These are phyloP conservation scores for Calvatia gigantea DNA, from an alignment of 768 basidiomycete genomes.

Conservation along the genomic window DNA sequence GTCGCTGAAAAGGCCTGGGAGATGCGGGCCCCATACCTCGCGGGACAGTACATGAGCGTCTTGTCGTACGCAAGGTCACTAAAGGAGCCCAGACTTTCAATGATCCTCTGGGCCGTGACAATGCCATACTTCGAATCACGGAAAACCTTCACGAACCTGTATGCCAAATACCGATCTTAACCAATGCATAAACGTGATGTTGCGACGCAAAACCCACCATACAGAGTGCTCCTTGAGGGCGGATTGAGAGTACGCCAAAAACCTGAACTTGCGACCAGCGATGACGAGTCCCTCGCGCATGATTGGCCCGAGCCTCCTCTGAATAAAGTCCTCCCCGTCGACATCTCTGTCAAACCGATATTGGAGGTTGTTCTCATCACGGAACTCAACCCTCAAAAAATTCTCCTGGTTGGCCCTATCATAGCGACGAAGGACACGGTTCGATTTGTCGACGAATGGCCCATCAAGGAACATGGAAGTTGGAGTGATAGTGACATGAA, in stretches of 20 bases:
- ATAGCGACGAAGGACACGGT: constrained; percentile 57
- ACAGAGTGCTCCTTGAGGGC: constrained; percentile 62
- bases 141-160: constrained; percentile 64
- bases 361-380: constrained; percentile 53
- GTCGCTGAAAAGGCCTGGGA: constrained; percentile 75
- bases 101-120: constrained; percentile 45
- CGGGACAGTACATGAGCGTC: constrained; percentile 51
- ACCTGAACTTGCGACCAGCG: constrained; percentile 51
- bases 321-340: constrained; percentile 47
- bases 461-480: constrained; percentile 51
- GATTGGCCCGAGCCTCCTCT: constrained; percentile 39
- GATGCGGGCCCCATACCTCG: constrained; percentile 65
- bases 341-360: constrained; percentile 56
- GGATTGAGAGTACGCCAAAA: constrained; percentile 71
- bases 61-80: constrained; percentile 39
- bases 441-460: constrained; percentile 56
- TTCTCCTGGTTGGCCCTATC: constrained; percentile 38
- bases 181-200: not conserved
- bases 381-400: constrained; percentile 63
- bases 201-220: constrained; percentile 31
- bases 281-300: constrained; percentile 45
- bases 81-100: constrained; percentile 52
- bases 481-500: constrained; percentile 43
- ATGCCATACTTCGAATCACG: constrained; percentile 22
- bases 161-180: not conserved